Evolutionary conservation across 1,139 yeast species (phyloP).

Genomic region (Candida tropicalis): DNA sequence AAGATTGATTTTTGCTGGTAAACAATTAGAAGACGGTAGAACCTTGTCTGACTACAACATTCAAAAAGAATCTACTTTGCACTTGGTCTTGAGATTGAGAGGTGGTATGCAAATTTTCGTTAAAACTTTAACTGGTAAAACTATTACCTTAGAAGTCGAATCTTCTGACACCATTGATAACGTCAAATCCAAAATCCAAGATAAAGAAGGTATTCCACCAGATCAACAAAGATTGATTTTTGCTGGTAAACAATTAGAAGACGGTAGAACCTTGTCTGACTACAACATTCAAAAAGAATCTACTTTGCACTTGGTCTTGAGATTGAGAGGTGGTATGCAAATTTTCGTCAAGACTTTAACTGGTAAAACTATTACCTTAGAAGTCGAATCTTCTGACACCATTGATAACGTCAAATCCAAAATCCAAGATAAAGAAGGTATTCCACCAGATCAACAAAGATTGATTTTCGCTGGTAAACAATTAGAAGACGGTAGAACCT

Average conservation of each 20-base stretch:
- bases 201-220: slow-evolving; percentile 54
- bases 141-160: slow-evolving; percentile 69
- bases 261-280: slow-evolving; percentile 67
- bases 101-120: slow-evolving; percentile 70
- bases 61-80: slow-evolving; percentile 65
- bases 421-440: slow-evolving; percentile 58
- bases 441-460: slow-evolving; percentile 57
- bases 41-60: slow-evolving; percentile 66
- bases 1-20: slow-evolving; percentile 60
- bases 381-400: slow-evolving; percentile 73
- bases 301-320: slow-evolving; percentile 58
- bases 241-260: slow-evolving; percentile 64
- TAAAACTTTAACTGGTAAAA: slow-evolving; percentile 67
- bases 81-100: slow-evolving; percentile 58
- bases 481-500: slow-evolving; percentile 63
- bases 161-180: slow-evolving; percentile 77
- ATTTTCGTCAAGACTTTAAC: slow-evolving; percentile 61
- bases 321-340: slow-evolving; percentile 76
- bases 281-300: slow-evolving; percentile 77
- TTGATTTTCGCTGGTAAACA: slow-evolving; percentile 62
- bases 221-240: slow-evolving; percentile 57
- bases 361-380: slow-evolving; percentile 71
- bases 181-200: slow-evolving; percentile 55
- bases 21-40: slow-evolving; percentile 64
- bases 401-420: slow-evolving; percentile 64